Evolutionary conservation across 495 filamentous ascomycete genomes (phyloP).

Genomic region (Glonium stellatum): DNA sequence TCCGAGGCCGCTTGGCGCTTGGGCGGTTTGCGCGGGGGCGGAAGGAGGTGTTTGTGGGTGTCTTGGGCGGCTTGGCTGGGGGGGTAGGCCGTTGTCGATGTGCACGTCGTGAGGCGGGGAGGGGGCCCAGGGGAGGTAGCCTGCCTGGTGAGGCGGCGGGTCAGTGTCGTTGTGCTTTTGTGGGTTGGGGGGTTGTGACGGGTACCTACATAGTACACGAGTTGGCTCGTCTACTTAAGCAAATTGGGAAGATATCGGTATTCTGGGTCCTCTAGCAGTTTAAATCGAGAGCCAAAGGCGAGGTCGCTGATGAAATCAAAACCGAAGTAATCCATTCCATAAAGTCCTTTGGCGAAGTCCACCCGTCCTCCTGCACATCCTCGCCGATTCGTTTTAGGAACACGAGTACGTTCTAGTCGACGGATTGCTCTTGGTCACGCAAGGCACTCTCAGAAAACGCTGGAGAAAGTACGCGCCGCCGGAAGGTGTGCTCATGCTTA

Average conservation of each 20-base stretch:
- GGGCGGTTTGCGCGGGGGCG: constrained; percentile 3
- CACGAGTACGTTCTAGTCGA: constrained; percentile 9
- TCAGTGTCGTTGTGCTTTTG: not conserved
- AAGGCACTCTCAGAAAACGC: constrained; percentile 24
- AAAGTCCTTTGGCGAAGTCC: constrained; percentile 19
- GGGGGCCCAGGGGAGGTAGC: constrained; percentile 22
- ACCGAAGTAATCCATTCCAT: constrained; percentile 22
- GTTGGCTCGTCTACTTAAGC: constrained; percentile 38
- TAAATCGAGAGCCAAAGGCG: constrained; percentile 24
- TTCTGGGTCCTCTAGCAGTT: constrained; percentile 17
- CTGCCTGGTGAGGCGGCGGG: constrained; percentile 1
- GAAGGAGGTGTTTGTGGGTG: constrained; percentile 11
- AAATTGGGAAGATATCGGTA: constrained; percentile 36
- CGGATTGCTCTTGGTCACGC: constrained; percentile 15
- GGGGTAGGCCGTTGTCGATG: constrained; percentile 14
- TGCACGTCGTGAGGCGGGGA: constrained; percentile 20
- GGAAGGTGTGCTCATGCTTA: constrained; percentile 8
- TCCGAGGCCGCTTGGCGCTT: no score
- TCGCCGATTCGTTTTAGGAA: constrained; percentile 25
- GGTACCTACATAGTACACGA: constrained; percentile 16
- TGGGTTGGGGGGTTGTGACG: not conserved
- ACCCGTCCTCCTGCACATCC: constrained; percentile 4
- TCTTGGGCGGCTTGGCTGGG: constrained; percentile 12
- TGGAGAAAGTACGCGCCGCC: constrained; percentile 5
- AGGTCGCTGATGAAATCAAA: constrained; percentile 32